phyloP scores from a whole-genome alignment of 2,329 filamentous ascomycete genomes.

The Diaporthe vexans region DNA sequence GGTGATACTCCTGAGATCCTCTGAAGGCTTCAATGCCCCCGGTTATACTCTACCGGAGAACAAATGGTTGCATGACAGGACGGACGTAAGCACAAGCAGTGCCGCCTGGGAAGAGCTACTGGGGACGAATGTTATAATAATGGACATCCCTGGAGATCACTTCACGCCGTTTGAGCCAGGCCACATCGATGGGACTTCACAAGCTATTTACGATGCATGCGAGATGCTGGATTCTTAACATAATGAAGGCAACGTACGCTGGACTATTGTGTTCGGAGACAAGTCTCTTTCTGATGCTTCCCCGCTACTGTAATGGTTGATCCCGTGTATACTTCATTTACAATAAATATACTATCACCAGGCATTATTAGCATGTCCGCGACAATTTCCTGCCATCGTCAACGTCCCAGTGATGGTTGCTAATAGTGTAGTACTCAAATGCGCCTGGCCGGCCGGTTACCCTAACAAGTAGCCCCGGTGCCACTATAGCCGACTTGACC shows the following conservation, averaged over 20 bases:
- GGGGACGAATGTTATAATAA: background rate
- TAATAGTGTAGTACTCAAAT: too few relatives aligned
- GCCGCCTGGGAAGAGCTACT: background rate
- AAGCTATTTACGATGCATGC: background rate
- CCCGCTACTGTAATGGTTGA: too few relatives aligned
- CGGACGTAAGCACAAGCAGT: background rate
- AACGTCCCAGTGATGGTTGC: too few relatives aligned
- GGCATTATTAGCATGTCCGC: too few relatives aligned
- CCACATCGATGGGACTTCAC: background rate
- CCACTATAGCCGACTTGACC: too few relatives aligned
- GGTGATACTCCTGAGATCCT: background rate
- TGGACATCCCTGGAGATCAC: conserved; percentile 12
- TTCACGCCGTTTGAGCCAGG: conserved; percentile 3
- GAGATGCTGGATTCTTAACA: background rate
- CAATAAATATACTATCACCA: too few relatives aligned
- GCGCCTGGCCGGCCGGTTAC: too few relatives aligned
- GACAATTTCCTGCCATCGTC: too few relatives aligned
- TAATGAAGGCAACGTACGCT: background rate
- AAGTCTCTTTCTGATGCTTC: too few relatives aligned
- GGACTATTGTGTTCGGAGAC: background rate
- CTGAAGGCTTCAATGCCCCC: background rate
- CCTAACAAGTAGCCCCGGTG: too few relatives aligned
- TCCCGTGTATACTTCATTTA: too few relatives aligned
- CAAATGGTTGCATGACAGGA: conserved; percentile 16
- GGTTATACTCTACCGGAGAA: background rate